Evolutionary conservation across 1,139 yeast species (phyloP).

Genomic region (Saccharomyces hybrid): DNA sequence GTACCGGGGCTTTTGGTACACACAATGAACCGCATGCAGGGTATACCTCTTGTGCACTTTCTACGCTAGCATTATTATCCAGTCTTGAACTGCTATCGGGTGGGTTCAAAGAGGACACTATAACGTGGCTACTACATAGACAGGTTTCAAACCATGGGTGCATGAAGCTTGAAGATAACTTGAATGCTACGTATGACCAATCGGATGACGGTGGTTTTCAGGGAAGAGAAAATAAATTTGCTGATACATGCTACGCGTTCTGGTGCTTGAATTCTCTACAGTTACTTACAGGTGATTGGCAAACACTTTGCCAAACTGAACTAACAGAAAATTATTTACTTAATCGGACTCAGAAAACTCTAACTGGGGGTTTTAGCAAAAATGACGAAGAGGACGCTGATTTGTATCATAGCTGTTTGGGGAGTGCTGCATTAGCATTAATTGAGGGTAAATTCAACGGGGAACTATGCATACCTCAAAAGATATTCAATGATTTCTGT

Average conservation of each 20-base stretch:
- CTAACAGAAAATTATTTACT: constrained; percentile 41
- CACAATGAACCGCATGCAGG: constrained; percentile 81
- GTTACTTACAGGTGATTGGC: constrained; percentile 28
- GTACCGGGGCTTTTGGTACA: constrained; percentile 64
- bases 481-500: neutral
- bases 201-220: constrained; percentile 68
- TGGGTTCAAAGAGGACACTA: constrained; percentile 33
- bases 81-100: constrained; percentile 20
- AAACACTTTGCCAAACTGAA: constrained; percentile 34
- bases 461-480: constrained; percentile 24
- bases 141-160: constrained; percentile 39
- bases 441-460: constrained; percentile 33
- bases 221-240: constrained; percentile 77
- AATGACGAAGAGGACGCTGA: constrained; percentile 59
- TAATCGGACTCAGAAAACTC: constrained; percentile 49
- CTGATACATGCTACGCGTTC: constrained; percentile 89
- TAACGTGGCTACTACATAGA: constrained; percentile 55
- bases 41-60: constrained; percentile 76
- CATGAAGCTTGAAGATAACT: constrained; percentile 27
- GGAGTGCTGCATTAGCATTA: constrained; percentile 49
- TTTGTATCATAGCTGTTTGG: constrained; percentile 59
- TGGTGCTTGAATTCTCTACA: constrained; percentile 68
- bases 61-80: constrained; percentile 46
- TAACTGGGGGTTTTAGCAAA: constrained; percentile 82
- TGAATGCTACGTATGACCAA: constrained; percentile 25